Base-by-base conservation (phyloP, 1,284 basidiomycete genomes). In the Meripilus lineatus region DNA sequence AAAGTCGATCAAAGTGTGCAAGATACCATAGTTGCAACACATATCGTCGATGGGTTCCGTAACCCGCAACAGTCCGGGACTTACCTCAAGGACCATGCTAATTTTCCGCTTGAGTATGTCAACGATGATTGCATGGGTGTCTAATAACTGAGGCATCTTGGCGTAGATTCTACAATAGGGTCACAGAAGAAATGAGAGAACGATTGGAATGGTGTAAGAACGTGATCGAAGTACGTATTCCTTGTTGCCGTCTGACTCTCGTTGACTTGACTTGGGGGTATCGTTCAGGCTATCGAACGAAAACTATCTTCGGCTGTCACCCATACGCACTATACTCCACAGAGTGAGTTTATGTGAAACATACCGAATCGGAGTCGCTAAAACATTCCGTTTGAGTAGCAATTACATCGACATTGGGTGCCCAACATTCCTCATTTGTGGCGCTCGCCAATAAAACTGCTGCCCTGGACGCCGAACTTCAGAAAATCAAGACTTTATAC, bases 81-180 rank as follows among this genome's bases (percentile, higher is more conserved):
- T 26, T 79, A 84, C 61, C 65, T 88, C 41, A 87, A 84, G 58
- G 82, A 81, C 44, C 76, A 87, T 48, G 81, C 85, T 1, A 70
- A 67, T n/a, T 92, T 90, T 64, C 88, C 89, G n/a, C 68, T 87
- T 14, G 86, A 91, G 84, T 89, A 51, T 43, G 80, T 69, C 47
- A 34, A 32, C 18, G n/a, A 30, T 30, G 13, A 32, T 26, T 17
- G 35, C 20, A 17, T 6, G 13, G 28, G 20, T 17, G 18, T 33
- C 11, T 30, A 30, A 30, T n/a, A n/a, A 30, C 8, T 30, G 8
- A 10, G 28, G 28, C 8, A 30, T 25, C 35, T 34, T 30, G n/a
- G 23, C 21, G 37, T 15, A 89, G 86, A 55, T 89, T 81, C 65
- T 90, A 90, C 66, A 73, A 68, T 26, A 75, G 85, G 20, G 77